phyloP scores from a whole-genome alignment of 202 grass and related monocot genomes.

The Schoenoplectus triqueter region DNA sequence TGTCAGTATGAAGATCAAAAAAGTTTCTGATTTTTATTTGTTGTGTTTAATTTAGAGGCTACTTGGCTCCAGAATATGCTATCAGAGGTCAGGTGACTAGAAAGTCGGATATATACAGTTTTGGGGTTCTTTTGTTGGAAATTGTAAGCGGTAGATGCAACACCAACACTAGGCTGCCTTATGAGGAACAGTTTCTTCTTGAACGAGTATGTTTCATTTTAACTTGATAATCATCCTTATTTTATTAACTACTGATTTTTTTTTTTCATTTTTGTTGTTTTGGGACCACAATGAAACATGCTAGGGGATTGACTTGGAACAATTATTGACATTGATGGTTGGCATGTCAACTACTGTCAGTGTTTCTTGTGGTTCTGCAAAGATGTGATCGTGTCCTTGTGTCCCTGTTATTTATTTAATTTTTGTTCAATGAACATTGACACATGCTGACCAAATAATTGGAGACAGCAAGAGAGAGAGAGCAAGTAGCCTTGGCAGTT shows the following conservation, averaged over 20 bases:
- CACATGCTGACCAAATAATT: neutral
- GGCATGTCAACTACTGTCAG: neutral
- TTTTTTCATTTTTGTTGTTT: neutral
- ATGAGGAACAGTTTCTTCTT: conserved; percentile 75
- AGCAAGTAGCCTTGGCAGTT: neutral
- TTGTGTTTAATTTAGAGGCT: conserved; percentile 52
- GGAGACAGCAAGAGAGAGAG: neutral
- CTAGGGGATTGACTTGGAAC: neutral
- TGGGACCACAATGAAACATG: neutral
- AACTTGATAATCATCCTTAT: neutral
- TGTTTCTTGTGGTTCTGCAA: neutral
- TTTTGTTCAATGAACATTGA: conserved; percentile 4
- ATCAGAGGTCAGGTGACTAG: conserved; percentile 94
- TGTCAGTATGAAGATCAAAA: neutral
- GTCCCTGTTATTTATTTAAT: neutral
- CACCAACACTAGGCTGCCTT: conserved; percentile 74
- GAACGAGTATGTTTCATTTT: conserved; percentile 63
- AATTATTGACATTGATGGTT: neutral
- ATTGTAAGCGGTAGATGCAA: conserved; percentile 93
- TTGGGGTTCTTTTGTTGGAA: conserved; percentile 88
- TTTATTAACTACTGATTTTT: neutral
- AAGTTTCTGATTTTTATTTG: conserved; percentile 26
- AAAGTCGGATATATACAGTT: conserved; percentile 95
- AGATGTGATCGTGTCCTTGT: neutral
- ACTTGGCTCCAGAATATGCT: conserved; percentile 92